These are phyloP conservation scores for Linnemannia hyalina DNA, from an alignment of 192 early-diverging fungal species.

Conservation along the genomic window DNA sequence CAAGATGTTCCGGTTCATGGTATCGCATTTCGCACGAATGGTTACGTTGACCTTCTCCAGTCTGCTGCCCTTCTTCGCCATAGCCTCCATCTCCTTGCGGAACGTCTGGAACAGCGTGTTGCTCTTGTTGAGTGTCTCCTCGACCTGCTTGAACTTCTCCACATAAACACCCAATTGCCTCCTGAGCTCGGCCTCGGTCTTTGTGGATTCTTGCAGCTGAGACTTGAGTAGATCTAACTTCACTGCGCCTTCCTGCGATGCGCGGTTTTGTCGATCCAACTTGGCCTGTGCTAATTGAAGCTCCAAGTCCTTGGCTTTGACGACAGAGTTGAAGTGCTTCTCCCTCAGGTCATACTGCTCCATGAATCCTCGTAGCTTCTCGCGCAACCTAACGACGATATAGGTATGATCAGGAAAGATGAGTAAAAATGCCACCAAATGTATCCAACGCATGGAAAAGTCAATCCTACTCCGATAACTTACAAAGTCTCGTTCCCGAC, in stretches of 20 bases:
- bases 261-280: constrained; percentile 61
- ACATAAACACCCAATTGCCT: constrained; percentile 71
- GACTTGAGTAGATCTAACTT: constrained; percentile 48
- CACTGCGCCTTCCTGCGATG: constrained; percentile 53
- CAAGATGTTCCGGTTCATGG: constrained; percentile 70
- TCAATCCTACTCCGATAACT: background rate
- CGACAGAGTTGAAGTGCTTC: constrained; percentile 70
- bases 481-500: constrained; percentile 61
- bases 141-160: constrained; percentile 74
- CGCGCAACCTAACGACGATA: constrained; percentile 60
- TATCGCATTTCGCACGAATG: constrained; percentile 67
- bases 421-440: background rate
- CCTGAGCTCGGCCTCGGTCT: constrained; percentile 70
- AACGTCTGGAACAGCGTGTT: constrained; percentile 75
- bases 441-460: background rate
- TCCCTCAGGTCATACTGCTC: constrained; percentile 73
- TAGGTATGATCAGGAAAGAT: background rate
- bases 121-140: constrained; percentile 75
- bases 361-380: constrained; percentile 70
- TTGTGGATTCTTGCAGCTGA: constrained; percentile 65
- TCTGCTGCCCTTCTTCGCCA: constrained; percentile 71
- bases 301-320: constrained; percentile 70
- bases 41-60: constrained; percentile 71
- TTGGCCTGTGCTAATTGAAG: constrained; percentile 70
- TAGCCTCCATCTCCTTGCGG: constrained; percentile 75